These are phyloP conservation scores for Pezicula rhizophila DNA, from an alignment of 2,329 filamentous ascomycete species.

Conservation along the genomic window DNA sequence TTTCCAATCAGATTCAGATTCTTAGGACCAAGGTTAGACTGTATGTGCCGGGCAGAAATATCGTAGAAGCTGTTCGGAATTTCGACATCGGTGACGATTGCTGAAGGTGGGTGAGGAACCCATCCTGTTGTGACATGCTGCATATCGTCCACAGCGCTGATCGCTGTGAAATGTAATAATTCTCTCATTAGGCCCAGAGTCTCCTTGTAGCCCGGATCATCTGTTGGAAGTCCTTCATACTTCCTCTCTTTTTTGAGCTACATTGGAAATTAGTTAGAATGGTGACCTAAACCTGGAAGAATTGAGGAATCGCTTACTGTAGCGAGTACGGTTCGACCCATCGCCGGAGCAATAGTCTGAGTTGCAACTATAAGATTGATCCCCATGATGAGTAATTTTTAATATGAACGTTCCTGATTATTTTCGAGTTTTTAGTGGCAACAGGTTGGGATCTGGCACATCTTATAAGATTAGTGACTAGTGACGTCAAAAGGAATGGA, in stretches of 20 bases:
- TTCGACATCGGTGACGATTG: constrained; percentile 61
- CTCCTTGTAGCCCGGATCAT: constrained; percentile 60
- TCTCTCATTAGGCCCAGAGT: constrained; percentile 76
- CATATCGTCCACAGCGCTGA: constrained; percentile 82
- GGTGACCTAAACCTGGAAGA: no score
- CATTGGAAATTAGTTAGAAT: background rate
- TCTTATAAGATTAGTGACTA: no score
- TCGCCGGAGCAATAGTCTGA: no score
- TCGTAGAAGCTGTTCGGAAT: constrained; percentile 47
- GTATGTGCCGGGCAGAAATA: constrained; percentile 37
- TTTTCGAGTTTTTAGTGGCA: no score
- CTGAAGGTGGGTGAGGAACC: constrained; percentile 81
- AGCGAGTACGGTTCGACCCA: no score
- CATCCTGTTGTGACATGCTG: constrained; percentile 83
- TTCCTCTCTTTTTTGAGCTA: background rate
- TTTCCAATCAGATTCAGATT: constrained; percentile 69
- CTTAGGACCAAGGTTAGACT: constrained; percentile 58
- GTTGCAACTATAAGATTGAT: no score
- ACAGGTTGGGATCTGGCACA: no score
- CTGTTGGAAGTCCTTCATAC: background rate
- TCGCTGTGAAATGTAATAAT: constrained; percentile 74
- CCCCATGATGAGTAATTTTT: no score
- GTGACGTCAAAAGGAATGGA: no score
- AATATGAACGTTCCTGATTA: no score
- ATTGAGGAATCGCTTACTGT: no score